These are phyloP conservation scores for Candida berthetii DNA, from an alignment of 805 yeast genomes.

Conservation along the genomic window DNA sequence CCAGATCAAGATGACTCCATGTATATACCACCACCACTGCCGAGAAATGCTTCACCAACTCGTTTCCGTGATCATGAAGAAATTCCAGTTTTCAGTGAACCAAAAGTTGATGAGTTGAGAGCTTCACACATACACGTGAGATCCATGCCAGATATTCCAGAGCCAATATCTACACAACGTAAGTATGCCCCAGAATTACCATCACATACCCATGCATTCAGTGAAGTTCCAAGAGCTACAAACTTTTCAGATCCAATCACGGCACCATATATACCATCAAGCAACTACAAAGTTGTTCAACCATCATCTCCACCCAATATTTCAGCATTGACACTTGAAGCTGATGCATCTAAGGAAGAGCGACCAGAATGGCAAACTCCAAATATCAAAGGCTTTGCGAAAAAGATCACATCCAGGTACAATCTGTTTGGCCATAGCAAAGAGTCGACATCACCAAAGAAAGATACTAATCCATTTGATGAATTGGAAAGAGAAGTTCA, in stretches of 20 bases:
- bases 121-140: conserved; percentile 9
- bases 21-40: conserved; percentile 17
- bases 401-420: conserved; percentile 10
- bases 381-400: conserved; percentile 9
- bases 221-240: not conserved
- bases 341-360: not conserved
- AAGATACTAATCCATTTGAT: conserved; percentile 19
- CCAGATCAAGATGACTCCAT: not conserved
- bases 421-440: conserved; percentile 5
- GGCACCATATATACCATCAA: not conserved
- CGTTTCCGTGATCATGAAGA: not conserved
- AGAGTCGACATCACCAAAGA: conserved; percentile 1
- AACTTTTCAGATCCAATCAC: not conserved
- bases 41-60: conserved; percentile 6
- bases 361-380: not conserved
- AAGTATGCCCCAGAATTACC: not conserved
- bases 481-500: conserved; percentile 27
- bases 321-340: not conserved
- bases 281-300: not conserved
- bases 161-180: not conserved
- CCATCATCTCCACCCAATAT: not conserved
- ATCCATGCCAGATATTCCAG: conserved; percentile 18
- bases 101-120: not conserved
- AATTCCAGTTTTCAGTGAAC: not conserved
- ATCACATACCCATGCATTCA: not conserved